Evolutionary conservation across 116 monocot species (phyloP), one percentile per base, ranked within the genome.

Genomic region (Zostera marina): DNA sequence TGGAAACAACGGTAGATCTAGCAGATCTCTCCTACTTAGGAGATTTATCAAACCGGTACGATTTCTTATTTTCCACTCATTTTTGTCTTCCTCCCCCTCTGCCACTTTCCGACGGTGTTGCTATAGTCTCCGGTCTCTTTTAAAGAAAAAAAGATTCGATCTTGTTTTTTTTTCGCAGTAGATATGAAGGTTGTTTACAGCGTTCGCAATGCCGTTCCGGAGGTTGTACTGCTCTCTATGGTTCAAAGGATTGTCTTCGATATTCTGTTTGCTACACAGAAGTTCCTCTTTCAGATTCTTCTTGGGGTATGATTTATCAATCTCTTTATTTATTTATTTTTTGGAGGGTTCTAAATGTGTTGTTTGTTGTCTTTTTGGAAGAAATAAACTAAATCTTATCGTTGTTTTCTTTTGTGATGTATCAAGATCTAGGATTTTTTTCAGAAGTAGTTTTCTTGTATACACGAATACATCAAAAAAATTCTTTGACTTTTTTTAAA

Each of bases 301-400:
- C 0, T 45, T 42, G 60, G 41, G 60, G 60, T 60, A 60, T 45
- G 17, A 45, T 42, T 44, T 60, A 60, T 45, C 9, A 45, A 19
- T 44, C 10, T 60, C 20, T 9, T 60, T 60, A 4, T 8, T 60
- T 15, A 7, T n/a, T 17, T 14, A 8, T 16, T 3, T 51, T 51
- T 21, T 15, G 49, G 15, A 21, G 9, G 20, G 20, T 17, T 9
- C 15, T 15, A 49, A 49, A 51, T 19, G 49, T 51, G 14, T 2
- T 0, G 17, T 47, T 1, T 47, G 8, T 16, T 9, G 49, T 51
- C 9, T 10, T 48, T 48, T 1, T 51, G 15, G 8, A 51, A 8
- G 1, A 19, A 1, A 9, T 17, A 51, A 51, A 21, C 15, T 47
- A 16, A 13, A 17, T 47, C 20, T 19, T 51, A 8, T 49, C 49